phyloP scores from a whole-genome alignment of 2,329 filamentous ascomycete genomes.

The Colletotrichum theobromicola region DNA sequence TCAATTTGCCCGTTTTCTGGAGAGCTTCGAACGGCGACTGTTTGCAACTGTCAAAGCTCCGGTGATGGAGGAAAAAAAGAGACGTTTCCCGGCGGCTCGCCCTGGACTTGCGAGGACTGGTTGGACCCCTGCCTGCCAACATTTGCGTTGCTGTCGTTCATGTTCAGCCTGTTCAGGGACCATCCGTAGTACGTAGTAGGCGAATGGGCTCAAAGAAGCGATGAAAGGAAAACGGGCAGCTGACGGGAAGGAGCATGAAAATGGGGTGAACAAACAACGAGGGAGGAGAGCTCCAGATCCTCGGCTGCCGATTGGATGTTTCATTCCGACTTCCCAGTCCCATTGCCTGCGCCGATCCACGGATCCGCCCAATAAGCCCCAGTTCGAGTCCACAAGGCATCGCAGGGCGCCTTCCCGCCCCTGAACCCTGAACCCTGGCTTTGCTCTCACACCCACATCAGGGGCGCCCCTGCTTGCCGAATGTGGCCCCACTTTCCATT shows the following conservation, averaged over 20 bases:
- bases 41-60: neutral
- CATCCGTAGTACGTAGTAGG: neutral
- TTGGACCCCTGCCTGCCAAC: neutral
- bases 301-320: constrained; percentile 2
- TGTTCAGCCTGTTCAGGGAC: neutral
- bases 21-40: neutral
- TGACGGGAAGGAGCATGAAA: neutral
- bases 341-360: constrained; percentile 5
- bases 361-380: neutral
- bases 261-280: neutral
- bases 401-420: neutral
- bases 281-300: neutral
- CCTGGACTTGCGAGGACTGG: neutral
- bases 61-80: neutral
- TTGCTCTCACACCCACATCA: neutral
- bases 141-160: neutral
- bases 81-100: neutral
- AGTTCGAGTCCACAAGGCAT: neutral
- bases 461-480: neutral
- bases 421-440: constrained; percentile 2
- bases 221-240: neutral
- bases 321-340: neutral
- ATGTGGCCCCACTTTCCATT: neutral
- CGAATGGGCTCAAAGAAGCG: neutral
- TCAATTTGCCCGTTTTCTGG: neutral